Percentiles rank a stretch among this genome's conserved stretches.
phyloP scores from a whole-genome alignment of 805 yeast genomes.

The Torulaspora maleeae region DNA sequence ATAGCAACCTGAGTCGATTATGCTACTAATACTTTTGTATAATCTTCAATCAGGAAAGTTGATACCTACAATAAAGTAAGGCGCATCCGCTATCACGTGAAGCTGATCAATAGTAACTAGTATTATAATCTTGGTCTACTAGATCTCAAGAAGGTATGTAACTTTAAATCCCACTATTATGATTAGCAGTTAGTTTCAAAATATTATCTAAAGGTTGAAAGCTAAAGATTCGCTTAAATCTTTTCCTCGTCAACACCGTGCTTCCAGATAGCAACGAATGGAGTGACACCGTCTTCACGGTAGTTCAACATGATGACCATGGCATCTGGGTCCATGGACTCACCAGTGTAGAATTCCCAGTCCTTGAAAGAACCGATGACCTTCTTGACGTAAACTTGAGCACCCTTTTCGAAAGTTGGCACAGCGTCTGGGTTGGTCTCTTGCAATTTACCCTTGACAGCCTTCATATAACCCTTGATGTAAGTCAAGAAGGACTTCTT shows the following conservation, averaged over 20 bases:
- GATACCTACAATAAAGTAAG: not conserved
- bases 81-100: constrained; percentile 1
- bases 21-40: not conserved
- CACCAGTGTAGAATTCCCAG: constrained; percentile 99
- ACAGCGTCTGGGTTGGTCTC: constrained; percentile 86
- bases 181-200: not conserved
- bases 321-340: constrained; percentile 99
- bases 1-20: not conserved
- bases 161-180: not conserved
- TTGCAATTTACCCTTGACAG: constrained; percentile 82
- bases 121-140: not conserved
- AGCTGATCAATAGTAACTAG: not conserved
- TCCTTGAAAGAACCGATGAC: constrained; percentile 92
- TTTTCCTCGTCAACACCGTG: constrained; percentile 90
- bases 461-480: constrained; percentile 99
- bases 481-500: constrained; percentile 95
- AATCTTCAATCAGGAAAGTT: not conserved
- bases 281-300: constrained; percentile 99
- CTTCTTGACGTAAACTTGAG: constrained; percentile 93
- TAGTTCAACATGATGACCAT: constrained; percentile 97
- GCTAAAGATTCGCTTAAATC: constrained; percentile 50
- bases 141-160: not conserved
- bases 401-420: constrained; percentile 94
- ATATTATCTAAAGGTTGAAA: constrained; percentile 1
- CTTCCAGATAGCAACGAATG: constrained; percentile 97